Base-by-base conservation (phyloP, 208 protist genomes). In the Trypanosoma brucei region DNA sequence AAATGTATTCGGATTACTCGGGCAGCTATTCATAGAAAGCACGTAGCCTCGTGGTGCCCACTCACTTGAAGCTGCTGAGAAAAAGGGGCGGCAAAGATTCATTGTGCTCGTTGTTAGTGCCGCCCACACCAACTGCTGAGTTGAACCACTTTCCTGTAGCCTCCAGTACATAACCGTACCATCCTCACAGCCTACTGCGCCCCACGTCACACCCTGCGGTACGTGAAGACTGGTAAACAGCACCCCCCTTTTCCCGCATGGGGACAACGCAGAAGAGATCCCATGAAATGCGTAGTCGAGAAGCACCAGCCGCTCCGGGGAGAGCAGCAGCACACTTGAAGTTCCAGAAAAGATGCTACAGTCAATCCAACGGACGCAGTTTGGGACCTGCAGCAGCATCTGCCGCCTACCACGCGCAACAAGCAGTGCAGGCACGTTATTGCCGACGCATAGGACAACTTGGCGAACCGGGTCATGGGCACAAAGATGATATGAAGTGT, bases 161-260 rank as follows among this genome's bases (percentile, higher is more conserved):
- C 76, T 79, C 72, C 88, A 93, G 73, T 86, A 93, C 45, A 75
- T 81, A 42, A 89, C 82, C 45, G 46, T 51, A 30, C 87, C 87
- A 56, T 84, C 68, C 55, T 80, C 82, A 55, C 71, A 74, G 0
- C 87, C 87, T 11, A 91, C 81, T 53, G 72, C 79, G 4, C 87
- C 87, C 53, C 67, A 80, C 8, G 87, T 91, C 42, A 93, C 55
- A 38, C 87, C 87, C 53, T 88, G 80, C 31, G 87, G 81, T 38
- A 91, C 79, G 61, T 83, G 79, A 34, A 93, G 44, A 62, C 73
- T 81, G 11, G 82, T 83, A 73, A 93, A 87, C 38, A 73, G 39
- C n/a, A 11, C 30, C 14, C n/a, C 50, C 1, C 7, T 38, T 6
- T 33, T 35, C 9, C 52, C 34, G 49, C 50, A 31, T 13, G 58